Evolutionary conservation across 164 flowering plant species (phyloP).

Genomic region (Dillenia suffruticosa): DNA sequence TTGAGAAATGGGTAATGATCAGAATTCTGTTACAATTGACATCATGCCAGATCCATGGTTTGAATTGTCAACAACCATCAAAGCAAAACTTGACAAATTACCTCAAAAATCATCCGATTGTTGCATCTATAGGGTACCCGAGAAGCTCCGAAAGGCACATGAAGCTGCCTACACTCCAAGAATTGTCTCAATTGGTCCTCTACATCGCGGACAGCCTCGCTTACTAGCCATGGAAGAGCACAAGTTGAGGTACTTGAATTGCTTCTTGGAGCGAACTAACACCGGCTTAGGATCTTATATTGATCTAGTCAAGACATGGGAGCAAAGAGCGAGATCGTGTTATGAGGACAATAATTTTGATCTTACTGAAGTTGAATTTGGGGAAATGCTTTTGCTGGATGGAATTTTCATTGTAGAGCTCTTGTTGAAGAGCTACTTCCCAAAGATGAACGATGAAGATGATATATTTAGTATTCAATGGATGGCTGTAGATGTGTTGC

Average conservation of each 20-base stretch:
- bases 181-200: conserved; percentile 12
- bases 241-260: conserved; percentile 9
- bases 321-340: conserved; percentile 1
- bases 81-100: too few relatives aligned
- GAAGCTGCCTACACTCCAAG: conserved; percentile 10
- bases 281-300: not conserved
- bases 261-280: not conserved
- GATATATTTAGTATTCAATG: conserved; percentile 10
- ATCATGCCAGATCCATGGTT: too few relatives aligned
- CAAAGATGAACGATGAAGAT: not conserved
- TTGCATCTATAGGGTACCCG: too few relatives aligned
- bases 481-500: conserved; percentile 6
- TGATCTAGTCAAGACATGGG: not conserved
- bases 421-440: conserved; percentile 7
- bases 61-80: too few relatives aligned
- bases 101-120: too few relatives aligned
- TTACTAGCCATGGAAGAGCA: conserved; percentile 12
- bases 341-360: conserved; percentile 3
- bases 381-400: conserved; percentile 11
- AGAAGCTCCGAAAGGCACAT: too few relatives aligned
- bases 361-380: not conserved
- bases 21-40: too few relatives aligned
- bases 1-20: too few relatives aligned
- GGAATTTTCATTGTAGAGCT: conserved; percentile 15
- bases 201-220: conserved; percentile 4